Base-by-base conservation (phyloP, 106 monocot genomes). In the Vanilla planifolia region DNA sequence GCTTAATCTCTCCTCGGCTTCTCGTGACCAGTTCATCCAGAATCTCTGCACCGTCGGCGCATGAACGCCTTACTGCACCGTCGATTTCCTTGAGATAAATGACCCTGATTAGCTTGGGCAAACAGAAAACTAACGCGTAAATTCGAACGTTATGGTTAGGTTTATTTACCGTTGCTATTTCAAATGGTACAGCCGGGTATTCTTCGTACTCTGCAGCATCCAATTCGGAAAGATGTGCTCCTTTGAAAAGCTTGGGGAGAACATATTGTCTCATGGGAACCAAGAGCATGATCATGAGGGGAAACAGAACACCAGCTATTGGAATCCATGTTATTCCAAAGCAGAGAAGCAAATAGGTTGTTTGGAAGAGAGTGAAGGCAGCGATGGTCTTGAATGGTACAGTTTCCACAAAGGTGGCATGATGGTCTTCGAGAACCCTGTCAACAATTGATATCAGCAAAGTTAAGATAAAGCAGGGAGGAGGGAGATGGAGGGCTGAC, bases 131-230 rank as follows among this genome's bases (percentile, higher is more conserved):
- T n/a, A n/a, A n/a, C n/a, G n/a, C n/a, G n/a, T n/a, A 40, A 15
- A 2, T 29, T 11, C 10, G 15, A 52, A 3, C 29, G 30, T n/a
- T n/a, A n/a, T n/a, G 15, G 15, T 30, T 11, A n/a, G 16, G 10
- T 29, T 25, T 62, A 76, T 51, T 61, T 47, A 78, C 80, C 37
- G 61, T 51, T 70, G 48, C 75, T 28, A 73, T 47, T 43, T 65
- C 70, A 66, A 71, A 85, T 33, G 73, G 58, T 24, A 90, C 39
- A 28, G 89, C 81, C 29, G 85, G 85, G 21, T 75, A 78, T 35
- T 90, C 89, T 64, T 90, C 89, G 8, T 82, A 90, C 35, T 90
- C 89, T 5, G 89, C 89, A 2, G 89, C 89, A 63, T 90, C 89
- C 10, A 90, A 65, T 13, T 90, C 85, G 43, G 85, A 76, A 6